Conservation (phyloP, 176 grass and related monocot genomes). For the Saccharum officinarum region DNA sequence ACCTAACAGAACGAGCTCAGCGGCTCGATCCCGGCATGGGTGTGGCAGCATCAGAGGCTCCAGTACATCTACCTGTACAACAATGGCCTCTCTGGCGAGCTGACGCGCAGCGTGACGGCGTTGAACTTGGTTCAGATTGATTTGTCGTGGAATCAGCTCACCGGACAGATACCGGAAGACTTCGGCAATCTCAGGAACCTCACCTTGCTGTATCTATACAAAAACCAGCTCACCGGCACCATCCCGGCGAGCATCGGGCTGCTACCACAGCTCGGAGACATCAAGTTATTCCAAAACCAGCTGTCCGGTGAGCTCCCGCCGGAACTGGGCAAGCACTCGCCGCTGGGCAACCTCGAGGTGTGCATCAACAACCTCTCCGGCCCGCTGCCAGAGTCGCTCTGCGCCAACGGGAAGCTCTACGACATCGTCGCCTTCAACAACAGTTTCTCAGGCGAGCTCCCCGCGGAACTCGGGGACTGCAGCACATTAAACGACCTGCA, state of each 20-base stretch:
- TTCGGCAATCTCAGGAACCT: conserved; percentile 50
- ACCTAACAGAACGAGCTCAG: conserved; percentile 49
- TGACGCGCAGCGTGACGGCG: conserved; percentile 28
- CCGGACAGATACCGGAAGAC: conserved; percentile 50
- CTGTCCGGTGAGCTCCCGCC: conserved; percentile 57
- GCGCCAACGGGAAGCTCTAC: conserved; percentile 34
- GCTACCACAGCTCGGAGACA: conserved; percentile 31
- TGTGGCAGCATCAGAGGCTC: conserved; percentile 47
- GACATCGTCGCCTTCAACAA: conserved; percentile 69
- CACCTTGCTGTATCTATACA: conserved; percentile 36
- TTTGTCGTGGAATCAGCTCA: conserved; percentile 52
- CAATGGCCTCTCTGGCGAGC: conserved; percentile 46
- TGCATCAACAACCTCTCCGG: conserved; percentile 58
- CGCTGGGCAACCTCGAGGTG: conserved; percentile 56
- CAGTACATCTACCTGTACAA: neutral
- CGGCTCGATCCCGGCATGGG: conserved; percentile 55
- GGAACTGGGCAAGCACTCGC: conserved; percentile 67
- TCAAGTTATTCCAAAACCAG: conserved; percentile 56
- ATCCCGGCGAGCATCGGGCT: conserved; percentile 61
- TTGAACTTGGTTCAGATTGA: conserved; percentile 40
- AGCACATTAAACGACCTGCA: conserved; percentile 27
- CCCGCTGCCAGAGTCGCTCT: conserved; percentile 45
- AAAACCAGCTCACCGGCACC: conserved; percentile 51
- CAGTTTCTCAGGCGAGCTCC: conserved; percentile 50
- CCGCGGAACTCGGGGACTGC: conserved; percentile 44